A percentile compares a stretch with the other conserved stretches of the same genome.
These are phyloP conservation scores for Massariosphaeria phaeospora DNA, from an alignment of 495 filamentous ascomycete genomes.

Conservation along the genomic window DNA sequence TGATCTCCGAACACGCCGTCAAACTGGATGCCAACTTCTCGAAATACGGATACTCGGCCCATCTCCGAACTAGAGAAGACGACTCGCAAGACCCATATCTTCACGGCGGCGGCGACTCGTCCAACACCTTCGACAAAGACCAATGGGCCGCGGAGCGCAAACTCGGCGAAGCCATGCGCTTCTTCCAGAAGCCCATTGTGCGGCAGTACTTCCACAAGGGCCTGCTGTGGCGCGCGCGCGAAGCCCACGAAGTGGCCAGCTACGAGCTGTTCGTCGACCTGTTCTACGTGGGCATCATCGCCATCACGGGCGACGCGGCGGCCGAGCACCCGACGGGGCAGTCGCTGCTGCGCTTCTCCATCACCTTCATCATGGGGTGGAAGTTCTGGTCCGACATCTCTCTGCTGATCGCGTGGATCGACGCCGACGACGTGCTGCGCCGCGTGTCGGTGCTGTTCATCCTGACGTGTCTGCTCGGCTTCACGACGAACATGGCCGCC, in stretches of 20 bases:
- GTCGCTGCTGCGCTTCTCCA: constrained; percentile 48
- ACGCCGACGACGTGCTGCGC: constrained; percentile 54
- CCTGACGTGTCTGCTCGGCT: constrained; percentile 53
- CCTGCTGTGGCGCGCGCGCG: constrained; percentile 53
- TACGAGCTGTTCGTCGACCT: constrained; percentile 58
- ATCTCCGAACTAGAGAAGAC: constrained; percentile 38
- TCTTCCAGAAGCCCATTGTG: constrained; percentile 53
- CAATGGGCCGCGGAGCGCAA: constrained; percentile 45
- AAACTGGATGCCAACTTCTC: constrained; percentile 53
- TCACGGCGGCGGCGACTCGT: constrained; percentile 31
- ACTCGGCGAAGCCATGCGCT: constrained; percentile 46
- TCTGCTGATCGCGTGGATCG: constrained; percentile 53
- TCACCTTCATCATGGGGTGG: constrained; percentile 55
- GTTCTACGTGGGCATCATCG: constrained; percentile 55
- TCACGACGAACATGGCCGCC: constrained; percentile 54
- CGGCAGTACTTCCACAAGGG: constrained; percentile 60
- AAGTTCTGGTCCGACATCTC: constrained; percentile 56
- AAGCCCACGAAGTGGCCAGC: constrained; percentile 49
- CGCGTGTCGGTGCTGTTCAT: constrained; percentile 51
- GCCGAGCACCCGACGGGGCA: constrained; percentile 48
- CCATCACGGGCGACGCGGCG: constrained; percentile 54
- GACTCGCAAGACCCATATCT: constrained; percentile 18
- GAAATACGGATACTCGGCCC: constrained; percentile 55
- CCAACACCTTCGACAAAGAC: constrained; percentile 30
- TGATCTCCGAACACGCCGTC: constrained; percentile 49